Evolutionary conservation across 2,329 filamentous ascomycete genomes (phyloP).

Genomic region (Lomentospora prolificans): DNA sequence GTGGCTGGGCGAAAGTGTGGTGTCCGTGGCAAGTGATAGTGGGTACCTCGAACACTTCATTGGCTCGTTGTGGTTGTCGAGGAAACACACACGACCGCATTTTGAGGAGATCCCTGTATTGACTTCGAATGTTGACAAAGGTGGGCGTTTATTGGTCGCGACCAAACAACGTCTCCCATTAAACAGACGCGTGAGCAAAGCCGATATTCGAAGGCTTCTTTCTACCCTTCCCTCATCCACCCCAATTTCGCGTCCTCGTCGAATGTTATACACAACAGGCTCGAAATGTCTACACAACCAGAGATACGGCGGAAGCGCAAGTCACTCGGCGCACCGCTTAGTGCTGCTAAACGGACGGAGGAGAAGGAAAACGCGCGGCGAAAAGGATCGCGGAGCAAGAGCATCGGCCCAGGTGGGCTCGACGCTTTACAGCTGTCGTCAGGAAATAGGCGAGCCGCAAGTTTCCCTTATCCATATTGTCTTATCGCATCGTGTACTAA

Average conservation of each 20-base stretch:
- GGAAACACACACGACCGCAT: conserved; percentile 1
- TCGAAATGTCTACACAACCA: conserved; percentile 40
- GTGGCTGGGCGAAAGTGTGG: background rate
- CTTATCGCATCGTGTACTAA: background rate
- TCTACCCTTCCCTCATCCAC: background rate
- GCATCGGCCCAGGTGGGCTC: conserved; percentile 82
- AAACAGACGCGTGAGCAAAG: background rate
- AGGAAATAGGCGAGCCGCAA: conserved; percentile 73
- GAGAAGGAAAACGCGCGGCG: conserved; percentile 72
- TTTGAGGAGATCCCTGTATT: background rate
- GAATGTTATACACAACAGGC: background rate
- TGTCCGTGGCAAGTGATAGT: background rate
- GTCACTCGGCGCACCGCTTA: conserved; percentile 53
- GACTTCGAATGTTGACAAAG: background rate
- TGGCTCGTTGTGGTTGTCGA: background rate
- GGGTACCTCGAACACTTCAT: background rate
- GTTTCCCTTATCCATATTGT: conserved; percentile 18
- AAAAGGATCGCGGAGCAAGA: conserved; percentile 83
- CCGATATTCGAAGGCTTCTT: conserved; percentile 19
- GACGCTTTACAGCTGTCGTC: conserved; percentile 67
- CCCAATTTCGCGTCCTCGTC: background rate
- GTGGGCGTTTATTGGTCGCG: background rate
- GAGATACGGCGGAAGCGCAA: conserved; percentile 53
- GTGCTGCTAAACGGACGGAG: conserved; percentile 35
- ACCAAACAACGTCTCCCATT: background rate